Base-by-base conservation (phyloP, 169 alveolate genomes). In the Perkinsus olseni region DNA sequence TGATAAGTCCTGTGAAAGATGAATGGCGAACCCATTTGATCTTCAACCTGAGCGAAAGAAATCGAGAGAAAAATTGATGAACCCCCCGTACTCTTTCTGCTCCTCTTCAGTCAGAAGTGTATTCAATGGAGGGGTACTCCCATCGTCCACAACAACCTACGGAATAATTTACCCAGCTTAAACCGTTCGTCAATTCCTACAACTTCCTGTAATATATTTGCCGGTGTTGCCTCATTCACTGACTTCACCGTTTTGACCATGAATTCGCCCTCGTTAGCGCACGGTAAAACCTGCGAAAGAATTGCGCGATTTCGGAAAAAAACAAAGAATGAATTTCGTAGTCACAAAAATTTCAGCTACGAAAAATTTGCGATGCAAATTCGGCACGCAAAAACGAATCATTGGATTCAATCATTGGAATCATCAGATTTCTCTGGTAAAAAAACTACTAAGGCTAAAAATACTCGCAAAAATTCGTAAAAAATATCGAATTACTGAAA, bases 211-310 rank as follows among this genome's bases (percentile, higher is more conserved):
- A 94, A 50, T n/a, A 94, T 37, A 38, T 39, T 92, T 10, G 6
- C 74, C 31, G 95, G 95, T 39, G 94, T 94, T 28, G 95, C 82
- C 36, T 94, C 95, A 74, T 92, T 94, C 28, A 94, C 91, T 8
- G 91, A 94, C 40, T 50, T n/a, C 45, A 93, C 93, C 28, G 96
- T 94, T 74, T 93, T 94, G 11, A 74, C 38, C 10, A 93, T 93
- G 91, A 62, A 93, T 74, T 94, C 95, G 21, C 92, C 94, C 74
- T 94, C 96, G 90, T 94, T 93, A 45, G 93, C 92, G 62, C 93
- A 94, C 82, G 96, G 96, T 13, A 94, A 92, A 62, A 94, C 96
- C 82, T 45, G 91, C 37, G 93, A 90, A n/a, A n/a, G n/a, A n/a
- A n/a, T n/a, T n/a, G n/a, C n/a, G n/a, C n/a, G n/a, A n/a, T n/a